A percentile compares a stretch with the other conserved stretches of the same genome.
phyloP scores from a whole-genome alignment of 1,284 basidiomycete species.

The Pascua guehoae region DNA sequence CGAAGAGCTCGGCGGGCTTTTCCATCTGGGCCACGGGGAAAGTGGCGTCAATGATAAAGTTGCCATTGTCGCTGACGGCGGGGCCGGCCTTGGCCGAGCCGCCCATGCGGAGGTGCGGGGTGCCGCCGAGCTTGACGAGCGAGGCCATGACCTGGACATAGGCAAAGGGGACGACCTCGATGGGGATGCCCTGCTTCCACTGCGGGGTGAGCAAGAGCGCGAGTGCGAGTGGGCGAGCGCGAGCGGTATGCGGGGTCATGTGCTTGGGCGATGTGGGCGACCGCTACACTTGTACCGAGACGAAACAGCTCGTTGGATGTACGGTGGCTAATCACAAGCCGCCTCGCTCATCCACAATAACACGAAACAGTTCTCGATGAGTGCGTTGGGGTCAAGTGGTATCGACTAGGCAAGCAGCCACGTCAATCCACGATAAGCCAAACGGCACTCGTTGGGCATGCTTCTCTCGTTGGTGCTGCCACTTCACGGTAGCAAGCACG shows the following conservation, averaged over 20 bases:
- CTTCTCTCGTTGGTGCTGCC: no score
- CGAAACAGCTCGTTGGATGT: no score
- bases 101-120: slow-evolving; percentile 70
- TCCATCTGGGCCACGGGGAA: slow-evolving; percentile 68
- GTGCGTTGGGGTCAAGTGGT: no score
- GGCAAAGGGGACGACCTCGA: slow-evolving; percentile 95
- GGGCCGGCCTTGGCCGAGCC: slow-evolving; percentile 62
- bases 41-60: slow-evolving; percentile 90
- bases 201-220: slow-evolving; percentile 49
- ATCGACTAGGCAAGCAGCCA: no score
- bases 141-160: slow-evolving; percentile 77
- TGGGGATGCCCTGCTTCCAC: slow-evolving; percentile 86
- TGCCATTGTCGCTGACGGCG: slow-evolving; percentile 93
- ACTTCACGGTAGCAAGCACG: background rate
- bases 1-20: slow-evolving; percentile 69
- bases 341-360: no score
- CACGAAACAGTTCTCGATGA: no score
- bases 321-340: no score
- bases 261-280: background rate
- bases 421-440: no score
- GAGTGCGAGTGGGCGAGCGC: slow-evolving; percentile 1
- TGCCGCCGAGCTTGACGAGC: slow-evolving; percentile 57
- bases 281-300: background rate
- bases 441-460: no score
- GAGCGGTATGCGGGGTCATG: background rate